These are phyloP conservation scores for Paraphaeosphaeria minitans DNA, from an alignment of 2,329 filamentous ascomycete species.

Conservation along the genomic window DNA sequence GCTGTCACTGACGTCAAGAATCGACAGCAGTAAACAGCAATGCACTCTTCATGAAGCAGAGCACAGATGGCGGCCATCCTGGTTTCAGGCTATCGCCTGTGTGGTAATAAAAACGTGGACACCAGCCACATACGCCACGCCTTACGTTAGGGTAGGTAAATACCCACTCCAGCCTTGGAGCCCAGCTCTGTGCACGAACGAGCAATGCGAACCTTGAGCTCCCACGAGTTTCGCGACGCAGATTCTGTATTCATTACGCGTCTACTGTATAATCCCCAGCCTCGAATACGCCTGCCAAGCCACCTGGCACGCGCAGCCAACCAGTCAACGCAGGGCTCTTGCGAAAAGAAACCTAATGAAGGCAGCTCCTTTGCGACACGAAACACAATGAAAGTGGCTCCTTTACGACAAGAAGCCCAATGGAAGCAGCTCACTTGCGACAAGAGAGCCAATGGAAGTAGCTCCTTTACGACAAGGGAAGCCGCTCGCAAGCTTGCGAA, in stretches of 20 bases:
- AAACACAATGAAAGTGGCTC: neutral
- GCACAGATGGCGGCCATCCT: neutral
- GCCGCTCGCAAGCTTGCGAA: neutral
- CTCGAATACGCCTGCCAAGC: neutral
- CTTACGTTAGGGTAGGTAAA: too few species aligned
- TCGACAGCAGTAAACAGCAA: slow-evolving; percentile 1
- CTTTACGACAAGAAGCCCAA: too few species aligned
- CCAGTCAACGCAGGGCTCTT: neutral
- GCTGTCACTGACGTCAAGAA: slow-evolving; percentile 11
- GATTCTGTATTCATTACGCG: neutral
- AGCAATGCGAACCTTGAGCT: slow-evolving; percentile 5
- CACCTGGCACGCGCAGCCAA: neutral
- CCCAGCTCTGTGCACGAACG: neutral
- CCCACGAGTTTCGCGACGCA: neutral
- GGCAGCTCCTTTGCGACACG: neutral
- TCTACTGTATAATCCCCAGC: neutral
- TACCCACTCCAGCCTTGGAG: slow-evolving; percentile 3
- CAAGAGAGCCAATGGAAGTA: too few species aligned
- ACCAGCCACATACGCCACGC: slow-evolving; percentile 6
- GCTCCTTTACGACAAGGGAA: neutral
- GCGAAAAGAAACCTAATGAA: neutral
- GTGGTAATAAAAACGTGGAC: neutral
- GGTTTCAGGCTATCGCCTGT: neutral
- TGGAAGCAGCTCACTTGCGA: neutral
- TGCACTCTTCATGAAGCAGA: neutral